Evolutionary conservation across 495 filamentous ascomycete genomes (phyloP).

Genomic region (Talaromyces adpressus): DNA sequence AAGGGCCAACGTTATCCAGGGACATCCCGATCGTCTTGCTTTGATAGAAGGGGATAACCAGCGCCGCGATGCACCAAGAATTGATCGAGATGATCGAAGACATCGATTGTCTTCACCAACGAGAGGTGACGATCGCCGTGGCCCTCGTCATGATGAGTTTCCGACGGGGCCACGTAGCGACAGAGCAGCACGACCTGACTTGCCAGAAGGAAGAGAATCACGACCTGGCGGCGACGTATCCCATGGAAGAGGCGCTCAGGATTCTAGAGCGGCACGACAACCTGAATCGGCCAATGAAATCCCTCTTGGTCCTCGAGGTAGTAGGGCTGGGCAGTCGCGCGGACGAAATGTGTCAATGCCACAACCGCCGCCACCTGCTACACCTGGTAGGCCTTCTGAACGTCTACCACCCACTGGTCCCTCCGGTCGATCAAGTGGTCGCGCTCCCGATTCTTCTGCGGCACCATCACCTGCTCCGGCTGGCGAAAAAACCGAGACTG

Average conservation of each 20-base stretch:
- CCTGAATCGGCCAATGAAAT: slow-evolving; percentile 50
- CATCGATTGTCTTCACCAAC: slow-evolving; percentile 24
- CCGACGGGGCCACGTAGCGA: slow-evolving; percentile 36
- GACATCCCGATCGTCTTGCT: slow-evolving; percentile 23
- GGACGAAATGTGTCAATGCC: slow-evolving; percentile 26
- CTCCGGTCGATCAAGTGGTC: slow-evolving; percentile 25
- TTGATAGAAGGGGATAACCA: slow-evolving; percentile 18
- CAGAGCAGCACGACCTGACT: slow-evolving; percentile 19
- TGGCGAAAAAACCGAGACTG: slow-evolving; percentile 20
- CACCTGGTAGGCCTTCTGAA: slow-evolving; percentile 22
- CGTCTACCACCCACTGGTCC: slow-evolving; percentile 34
- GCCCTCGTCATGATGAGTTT: slow-evolving; percentile 27
- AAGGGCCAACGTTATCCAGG: slow-evolving; percentile 31
- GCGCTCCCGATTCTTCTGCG: slow-evolving; percentile 7
- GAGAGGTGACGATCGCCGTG: slow-evolving; percentile 27
- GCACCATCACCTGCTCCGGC: slow-evolving; percentile 14
- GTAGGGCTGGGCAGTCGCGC: slow-evolving; percentile 26
- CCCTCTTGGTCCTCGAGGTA: slow-evolving; percentile 64
- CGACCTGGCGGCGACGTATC: slow-evolving; percentile 36
- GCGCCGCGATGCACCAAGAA: slow-evolving; percentile 25
- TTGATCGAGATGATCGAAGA: slow-evolving; percentile 33
- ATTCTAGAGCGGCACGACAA: slow-evolving; percentile 23
- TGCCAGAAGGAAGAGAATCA: slow-evolving; percentile 23
- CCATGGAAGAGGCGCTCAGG: slow-evolving; percentile 49
- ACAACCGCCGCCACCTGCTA: slow-evolving; percentile 13